Base-by-base conservation (phyloP, 2,329 filamentous ascomycete genomes). In the Camillea tinctor region DNA sequence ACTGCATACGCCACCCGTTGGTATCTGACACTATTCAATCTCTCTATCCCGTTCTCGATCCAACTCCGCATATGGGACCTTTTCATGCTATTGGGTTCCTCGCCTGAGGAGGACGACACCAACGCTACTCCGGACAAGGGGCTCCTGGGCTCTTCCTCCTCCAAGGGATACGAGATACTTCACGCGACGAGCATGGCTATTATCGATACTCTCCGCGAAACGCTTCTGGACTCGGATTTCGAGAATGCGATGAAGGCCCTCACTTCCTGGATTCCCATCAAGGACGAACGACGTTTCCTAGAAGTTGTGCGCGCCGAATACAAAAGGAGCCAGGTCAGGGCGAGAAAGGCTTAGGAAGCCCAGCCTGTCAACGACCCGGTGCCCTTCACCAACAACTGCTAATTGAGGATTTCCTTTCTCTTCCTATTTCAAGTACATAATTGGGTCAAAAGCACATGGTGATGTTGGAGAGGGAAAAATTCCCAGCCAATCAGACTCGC, bases 171-270 rank as follows among this genome's bases (percentile, higher is more conserved):
- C 40, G 93, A 96, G 69, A 84, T 98, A 40, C 80, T 99, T 55
- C 95, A 99, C 75, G 94, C 95, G 11, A 90, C 93, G 5, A 91
- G 90, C 63, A 91, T 93, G 2, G 94, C 95, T 1, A 82, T 99
- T 24, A 93, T 98, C 53, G 92, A 97, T 73, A 93, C 92, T 19
- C 91, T 95, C 66, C 84, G 92, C 44, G 92, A 97, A 63, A 92
- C 96, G 55, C 81, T 99, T 30, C 80, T 97, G 5, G 93, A 96
- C 69, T 92, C 91, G 19, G 95, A 99, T 73, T 99, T 98, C 75
- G 95, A 99, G 74, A 96, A 96, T 71, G 91, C 91, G 52, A 99
- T 99, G 95, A 98, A 97, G 79, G 90, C 93, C 7, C 81, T 99
- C 64, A 98, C 95, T 26, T 93, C 90, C 59, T 97, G 92, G 87